phyloP scores from a whole-genome alignment of 257 asterid genomes.

The Scutellaria baicalensis region DNA sequence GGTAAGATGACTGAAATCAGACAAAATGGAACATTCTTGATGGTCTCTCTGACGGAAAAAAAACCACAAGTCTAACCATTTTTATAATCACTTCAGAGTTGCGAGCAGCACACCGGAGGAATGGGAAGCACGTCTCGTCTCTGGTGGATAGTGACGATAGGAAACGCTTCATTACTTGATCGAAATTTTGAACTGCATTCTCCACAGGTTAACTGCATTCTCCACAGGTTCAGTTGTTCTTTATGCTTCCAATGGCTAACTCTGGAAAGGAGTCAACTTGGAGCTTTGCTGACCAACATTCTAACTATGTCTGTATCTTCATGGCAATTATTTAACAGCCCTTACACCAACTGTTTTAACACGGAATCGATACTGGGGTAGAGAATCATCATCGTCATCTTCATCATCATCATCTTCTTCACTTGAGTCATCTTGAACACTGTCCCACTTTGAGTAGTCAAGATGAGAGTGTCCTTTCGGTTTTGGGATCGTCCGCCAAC shows the following conservation, averaged over 20 bases:
- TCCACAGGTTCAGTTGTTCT: not conserved
- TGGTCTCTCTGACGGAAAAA: not conserved
- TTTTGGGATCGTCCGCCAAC: slow-evolving; percentile 76
- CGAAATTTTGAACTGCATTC: not conserved
- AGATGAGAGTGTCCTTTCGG: slow-evolving; percentile 94
- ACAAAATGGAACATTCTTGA: not conserved
- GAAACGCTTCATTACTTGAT: too few species aligned
- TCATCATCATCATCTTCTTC: slow-evolving; percentile 65
- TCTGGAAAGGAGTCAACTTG: not conserved
- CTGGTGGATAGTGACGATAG: not conserved
- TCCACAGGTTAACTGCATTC: not conserved
- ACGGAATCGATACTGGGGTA: slow-evolving; percentile 83
- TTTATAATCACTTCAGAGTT: not conserved
- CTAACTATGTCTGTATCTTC: not conserved
- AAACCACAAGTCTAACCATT: not conserved
- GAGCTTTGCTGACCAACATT: not conserved
- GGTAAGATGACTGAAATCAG: not conserved
- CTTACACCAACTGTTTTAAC: slow-evolving; percentile 80
- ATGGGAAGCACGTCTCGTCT: not conserved
- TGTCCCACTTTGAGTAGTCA: slow-evolving; percentile 96
- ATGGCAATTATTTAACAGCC: slow-evolving; percentile 48
- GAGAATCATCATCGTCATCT: slow-evolving; percentile 20
- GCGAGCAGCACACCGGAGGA: not conserved
- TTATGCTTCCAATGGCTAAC: not conserved
- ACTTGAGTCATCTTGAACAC: slow-evolving; percentile 73